Conservation (phyloP, 768 basidiomycete genomes). For the Lyophyllum atratum region DNA sequence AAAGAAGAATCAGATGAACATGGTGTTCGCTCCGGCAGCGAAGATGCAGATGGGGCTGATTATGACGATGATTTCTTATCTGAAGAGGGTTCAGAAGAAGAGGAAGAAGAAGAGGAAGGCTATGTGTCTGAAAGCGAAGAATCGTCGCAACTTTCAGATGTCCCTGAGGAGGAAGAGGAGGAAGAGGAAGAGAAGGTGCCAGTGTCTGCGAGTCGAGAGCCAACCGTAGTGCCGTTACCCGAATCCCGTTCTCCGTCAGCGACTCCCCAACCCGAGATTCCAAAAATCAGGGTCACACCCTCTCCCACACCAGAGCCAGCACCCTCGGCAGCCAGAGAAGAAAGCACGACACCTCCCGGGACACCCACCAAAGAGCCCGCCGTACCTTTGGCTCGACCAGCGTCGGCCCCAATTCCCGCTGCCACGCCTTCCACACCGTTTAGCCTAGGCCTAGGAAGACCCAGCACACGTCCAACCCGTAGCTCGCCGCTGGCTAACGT, state of each 20-base stretch:
- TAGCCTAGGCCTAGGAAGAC: conserved; percentile 53
- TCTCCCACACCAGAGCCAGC: conserved; percentile 33
- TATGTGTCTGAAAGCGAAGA: conserved; percentile 5
- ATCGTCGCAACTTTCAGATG: conserved; percentile 15
- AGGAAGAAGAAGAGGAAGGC: conserved; percentile 26
- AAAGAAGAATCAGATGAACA: conserved; percentile 28
- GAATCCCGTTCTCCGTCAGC: conserved; percentile 54
- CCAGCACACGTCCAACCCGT: conserved; percentile 66
- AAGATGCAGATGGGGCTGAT: conserved; percentile 24
- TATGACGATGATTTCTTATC: conserved; percentile 16
- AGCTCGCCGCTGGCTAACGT: conserved; percentile 75
- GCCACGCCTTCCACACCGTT: conserved; percentile 40
- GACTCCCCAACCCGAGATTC: conserved; percentile 58
- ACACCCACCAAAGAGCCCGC: conserved; percentile 52
- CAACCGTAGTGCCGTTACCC: conserved; percentile 39
- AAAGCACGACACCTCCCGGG: conserved; percentile 64
- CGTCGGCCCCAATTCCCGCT: conserved; percentile 27
- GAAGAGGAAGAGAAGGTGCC: conserved; percentile 25
- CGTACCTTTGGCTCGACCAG: conserved; percentile 32
- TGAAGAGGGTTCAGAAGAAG: conserved; percentile 13
- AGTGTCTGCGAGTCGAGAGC: conserved; percentile 30
- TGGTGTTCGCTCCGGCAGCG: conserved; percentile 28
- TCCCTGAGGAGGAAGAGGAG: conserved; percentile 16
- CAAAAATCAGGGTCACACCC: conserved; percentile 39
- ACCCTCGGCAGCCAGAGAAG: conserved; percentile 33